Base-by-base conservation (phyloP, 495 filamentous ascomycete species). In the Podospora australis region DNA sequence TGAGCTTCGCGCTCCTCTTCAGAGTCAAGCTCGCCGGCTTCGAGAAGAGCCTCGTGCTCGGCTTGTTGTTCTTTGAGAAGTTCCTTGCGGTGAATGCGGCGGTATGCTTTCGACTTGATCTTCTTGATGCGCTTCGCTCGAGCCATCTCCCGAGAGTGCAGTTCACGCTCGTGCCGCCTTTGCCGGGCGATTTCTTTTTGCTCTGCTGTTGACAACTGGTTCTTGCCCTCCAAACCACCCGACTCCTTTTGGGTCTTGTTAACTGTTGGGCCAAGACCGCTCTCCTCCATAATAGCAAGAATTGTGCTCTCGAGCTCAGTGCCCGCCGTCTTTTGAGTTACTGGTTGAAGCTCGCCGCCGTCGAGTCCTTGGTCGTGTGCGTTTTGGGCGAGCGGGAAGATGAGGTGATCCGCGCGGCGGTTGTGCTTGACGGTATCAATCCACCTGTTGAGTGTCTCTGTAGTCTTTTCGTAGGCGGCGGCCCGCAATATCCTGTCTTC, bases 31-130 rank as follows among this genome's bases (percentile, higher is more conserved):
- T 86, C 80, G 25, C 88, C 90, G 17, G 82, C 80, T 43, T 72
- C 74, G 16, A 73, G 65, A 34, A 91, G 69, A 22, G 81, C 80
- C 34, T 88, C 81, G 21, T 77, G 73, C 44, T 88, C 82, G n/a
- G 79, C 78, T 42, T 87, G 73, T 50, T 86, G 82, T 34, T 83
- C 69, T 48, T 80, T 80, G 60, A 88, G 80, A 10, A 81, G 77
- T 56, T 96, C 87, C 57, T 87, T 95, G 28, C 92, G 82, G 62
- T 96, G 94, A 19, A 97, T 83, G 42, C 90, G 82, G 14, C 89
- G 83, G 59, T 90, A 98, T 1, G 89, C 78, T 59, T 95, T 97
- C 57, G 84, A 90, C 72, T 98, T 98, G 63, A 98, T 98, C 71
- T 96, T 97, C 66, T 96, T 95, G 65, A 98, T 86, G 2, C 92